Percentiles rank a stretch among this genome's conserved stretches.
phyloP scores from a whole-genome alignment of 495 filamentous ascomycete genomes.

The Penicillium pulvis region DNA sequence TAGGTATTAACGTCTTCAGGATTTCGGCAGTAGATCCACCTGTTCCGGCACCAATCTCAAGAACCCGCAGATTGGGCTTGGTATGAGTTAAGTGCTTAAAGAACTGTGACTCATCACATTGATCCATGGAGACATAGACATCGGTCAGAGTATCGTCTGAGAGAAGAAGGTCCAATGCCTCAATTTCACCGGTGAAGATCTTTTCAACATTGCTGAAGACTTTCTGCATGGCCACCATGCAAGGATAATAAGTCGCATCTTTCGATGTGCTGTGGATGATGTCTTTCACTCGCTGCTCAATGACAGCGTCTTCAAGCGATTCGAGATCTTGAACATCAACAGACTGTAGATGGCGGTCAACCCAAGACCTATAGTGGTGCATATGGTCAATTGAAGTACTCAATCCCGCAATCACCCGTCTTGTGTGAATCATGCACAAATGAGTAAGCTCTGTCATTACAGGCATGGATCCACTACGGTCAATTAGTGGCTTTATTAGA shows the following conservation, averaged over 20 bases:
- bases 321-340: slow-evolving; percentile 7
- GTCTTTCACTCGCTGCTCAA: not conserved
- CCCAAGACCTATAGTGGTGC: slow-evolving; percentile 17
- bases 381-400: slow-evolving; percentile 12
- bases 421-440: slow-evolving; percentile 19
- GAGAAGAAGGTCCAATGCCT: slow-evolving; percentile 30
- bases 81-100: slow-evolving; percentile 34
- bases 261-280: slow-evolving; percentile 5
- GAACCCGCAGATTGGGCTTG: slow-evolving; percentile 42
- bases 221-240: not conserved
- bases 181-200: slow-evolving; percentile 22
- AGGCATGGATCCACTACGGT: slow-evolving; percentile 3
- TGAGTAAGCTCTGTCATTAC: slow-evolving; percentile 6
- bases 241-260: not conserved
- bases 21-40: slow-evolving; percentile 40
- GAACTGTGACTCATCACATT: slow-evolving; percentile 21
- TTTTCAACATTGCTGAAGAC: slow-evolving; percentile 9
- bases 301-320: not conserved
- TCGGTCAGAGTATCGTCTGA: slow-evolving; percentile 26
- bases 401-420: slow-evolving; percentile 7
- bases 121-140: slow-evolving; percentile 30
- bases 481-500: slow-evolving; percentile 19
- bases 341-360: slow-evolving; percentile 11
- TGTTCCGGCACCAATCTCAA: slow-evolving; percentile 53
- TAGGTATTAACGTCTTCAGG: slow-evolving; percentile 19